Conservation (phyloP, 2,329 filamentous ascomycete species). For the Bimuria novae-zelandiae region DNA sequence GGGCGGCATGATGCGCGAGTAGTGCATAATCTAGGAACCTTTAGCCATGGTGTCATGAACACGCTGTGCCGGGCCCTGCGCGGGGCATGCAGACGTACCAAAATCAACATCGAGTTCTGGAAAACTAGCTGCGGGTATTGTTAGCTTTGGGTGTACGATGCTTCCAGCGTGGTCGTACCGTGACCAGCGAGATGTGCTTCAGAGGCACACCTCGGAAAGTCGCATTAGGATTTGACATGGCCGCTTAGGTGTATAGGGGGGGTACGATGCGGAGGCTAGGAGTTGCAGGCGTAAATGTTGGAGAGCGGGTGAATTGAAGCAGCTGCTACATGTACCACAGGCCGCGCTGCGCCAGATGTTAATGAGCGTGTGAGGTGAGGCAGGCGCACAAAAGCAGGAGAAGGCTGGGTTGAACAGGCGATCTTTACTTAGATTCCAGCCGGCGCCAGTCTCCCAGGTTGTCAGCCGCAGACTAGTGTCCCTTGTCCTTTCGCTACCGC, state of each 20-base stretch:
- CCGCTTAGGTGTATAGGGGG: background rate
- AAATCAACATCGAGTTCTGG: conserved; percentile 78
- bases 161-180: conserved; percentile 52
- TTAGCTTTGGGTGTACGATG: conserved; percentile 23
- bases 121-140: conserved; percentile 66
- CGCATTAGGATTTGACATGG: conserved; percentile 16
- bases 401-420: conserved; percentile 4
- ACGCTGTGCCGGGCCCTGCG: conserved; percentile 8
- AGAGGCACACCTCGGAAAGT: conserved; percentile 61
- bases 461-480: conserved; percentile 5
- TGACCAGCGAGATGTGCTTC: conserved; percentile 70
- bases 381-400: conserved; percentile 4
- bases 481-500: conserved; percentile 1
- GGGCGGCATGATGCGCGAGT: conserved; percentile 91
- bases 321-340: background rate
- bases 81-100: conserved; percentile 53
- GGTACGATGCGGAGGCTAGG: conserved; percentile 1
- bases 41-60: conserved; percentile 11
- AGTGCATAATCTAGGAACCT: conserved; percentile 77
- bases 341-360: conserved; percentile 1
- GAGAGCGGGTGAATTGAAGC: background rate
- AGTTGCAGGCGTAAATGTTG: background rate
- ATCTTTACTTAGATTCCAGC: conserved; percentile 6
- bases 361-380: conserved; percentile 1
- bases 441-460: conserved; percentile 1